phyloP scores from a whole-genome alignment of 2,329 filamentous ascomycete genomes.

The Raffaelea arxii region DNA sequence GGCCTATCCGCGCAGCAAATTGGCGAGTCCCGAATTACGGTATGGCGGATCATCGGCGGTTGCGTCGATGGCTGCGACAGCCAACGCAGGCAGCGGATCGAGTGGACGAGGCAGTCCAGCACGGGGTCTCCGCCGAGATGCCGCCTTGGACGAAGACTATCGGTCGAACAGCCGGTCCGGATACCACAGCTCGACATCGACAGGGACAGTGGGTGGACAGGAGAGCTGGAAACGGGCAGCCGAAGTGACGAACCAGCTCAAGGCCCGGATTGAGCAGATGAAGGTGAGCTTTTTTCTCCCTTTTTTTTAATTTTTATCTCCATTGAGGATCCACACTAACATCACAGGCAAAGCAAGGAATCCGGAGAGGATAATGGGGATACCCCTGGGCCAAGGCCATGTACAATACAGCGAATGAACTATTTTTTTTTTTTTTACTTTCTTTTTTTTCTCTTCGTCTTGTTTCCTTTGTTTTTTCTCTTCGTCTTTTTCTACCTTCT shows the following conservation, averaged over 20 bases:
- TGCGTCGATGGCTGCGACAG: no score
- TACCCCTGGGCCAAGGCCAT: no score
- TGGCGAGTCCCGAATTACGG: slow-evolving; percentile 44
- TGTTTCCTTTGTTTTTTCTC: neutral
- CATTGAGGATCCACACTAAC: neutral
- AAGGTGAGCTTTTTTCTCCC: slow-evolving; percentile 46
- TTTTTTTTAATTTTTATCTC: neutral
- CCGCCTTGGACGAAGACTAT: slow-evolving; percentile 13
- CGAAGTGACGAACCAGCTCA: slow-evolving; percentile 94
- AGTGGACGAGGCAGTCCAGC: slow-evolving; percentile 52
- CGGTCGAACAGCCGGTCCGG: no score
- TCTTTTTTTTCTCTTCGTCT: neutral
- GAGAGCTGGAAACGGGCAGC: slow-evolving; percentile 97
- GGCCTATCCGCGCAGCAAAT: slow-evolving; percentile 37
- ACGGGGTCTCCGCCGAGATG: slow-evolving; percentile 36
- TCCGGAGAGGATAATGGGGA: slow-evolving; percentile 8
- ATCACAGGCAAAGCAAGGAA: slow-evolving; percentile 13
- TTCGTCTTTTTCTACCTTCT: neutral
- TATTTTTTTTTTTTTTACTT: neutral
- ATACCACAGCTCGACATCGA: no score
- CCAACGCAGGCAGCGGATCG: slow-evolving; percentile 33
- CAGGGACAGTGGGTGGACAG: slow-evolving; percentile 52
- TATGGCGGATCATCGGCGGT: no score
- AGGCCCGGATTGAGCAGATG: slow-evolving; percentile 98
- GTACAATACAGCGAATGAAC: neutral